Evolutionary conservation across 805 yeast genomes (phyloP).

Genomic region (Nakazawaea wyomingensis): DNA sequence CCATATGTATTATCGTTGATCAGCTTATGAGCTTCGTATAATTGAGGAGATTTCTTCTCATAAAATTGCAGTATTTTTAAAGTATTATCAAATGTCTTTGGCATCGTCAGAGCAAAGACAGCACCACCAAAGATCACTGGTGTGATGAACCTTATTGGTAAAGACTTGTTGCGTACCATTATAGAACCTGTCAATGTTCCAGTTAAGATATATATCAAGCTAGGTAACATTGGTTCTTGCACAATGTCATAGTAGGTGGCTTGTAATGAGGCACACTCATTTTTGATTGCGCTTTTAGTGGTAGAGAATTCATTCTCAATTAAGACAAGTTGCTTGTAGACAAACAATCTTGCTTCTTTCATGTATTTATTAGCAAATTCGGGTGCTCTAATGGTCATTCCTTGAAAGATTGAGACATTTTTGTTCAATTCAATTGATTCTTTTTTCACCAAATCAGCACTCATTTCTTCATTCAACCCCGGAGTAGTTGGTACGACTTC

Average conservation of each 20-base stretch:
- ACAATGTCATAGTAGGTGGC: constrained; percentile 30
- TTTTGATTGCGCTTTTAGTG: constrained; percentile 39
- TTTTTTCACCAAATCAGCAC: constrained; percentile 30
- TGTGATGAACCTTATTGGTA: constrained; percentile 45
- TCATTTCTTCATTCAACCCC: constrained; percentile 36
- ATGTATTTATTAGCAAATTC: constrained; percentile 41
- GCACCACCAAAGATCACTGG: constrained; percentile 47
- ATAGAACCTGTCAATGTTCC: constrained; percentile 54
- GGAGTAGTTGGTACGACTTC: constrained; percentile 43
- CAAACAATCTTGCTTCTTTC: constrained; percentile 32
- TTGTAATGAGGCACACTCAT: constrained; percentile 33
- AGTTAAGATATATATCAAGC: constrained; percentile 48
- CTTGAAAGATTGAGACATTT: constrained; percentile 35
- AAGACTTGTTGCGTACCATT: constrained; percentile 38
- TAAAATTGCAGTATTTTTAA: constrained; percentile 20
- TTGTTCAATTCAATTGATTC: constrained; percentile 32
- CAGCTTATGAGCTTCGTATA: constrained; percentile 20
- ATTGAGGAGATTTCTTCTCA: constrained; percentile 35
- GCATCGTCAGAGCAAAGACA: constrained; percentile 43
- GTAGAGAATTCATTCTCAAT: constrained; percentile 40
- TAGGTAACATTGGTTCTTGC: constrained; percentile 53
- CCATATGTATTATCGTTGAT: background rate
- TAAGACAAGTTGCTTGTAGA: constrained; percentile 32
- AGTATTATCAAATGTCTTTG: constrained; percentile 37
- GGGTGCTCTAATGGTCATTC: constrained; percentile 49